Percentiles rank a stretch among this genome's conserved stretches.
Evolutionary conservation across 2,329 filamentous ascomycete species (phyloP).

Genomic region (Xylaria sp.): DNA sequence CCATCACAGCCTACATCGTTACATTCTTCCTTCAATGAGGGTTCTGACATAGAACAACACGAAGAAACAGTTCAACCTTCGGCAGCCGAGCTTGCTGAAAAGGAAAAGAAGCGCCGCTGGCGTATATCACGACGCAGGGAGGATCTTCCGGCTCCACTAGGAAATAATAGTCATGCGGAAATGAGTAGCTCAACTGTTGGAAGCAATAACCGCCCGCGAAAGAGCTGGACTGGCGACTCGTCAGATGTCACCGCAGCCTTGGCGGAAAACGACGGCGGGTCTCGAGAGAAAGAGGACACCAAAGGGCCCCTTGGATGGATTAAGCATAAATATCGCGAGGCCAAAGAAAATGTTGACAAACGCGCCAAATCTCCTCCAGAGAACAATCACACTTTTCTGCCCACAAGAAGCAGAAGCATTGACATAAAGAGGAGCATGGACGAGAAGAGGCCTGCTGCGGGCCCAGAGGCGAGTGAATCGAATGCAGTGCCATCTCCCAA

Average conservation of each 20-base stretch:
- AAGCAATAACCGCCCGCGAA: conserved; percentile 63
- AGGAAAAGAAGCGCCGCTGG: conserved; percentile 76
- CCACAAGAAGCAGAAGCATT: conserved; percentile 59
- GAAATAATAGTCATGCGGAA: conserved; percentile 71
- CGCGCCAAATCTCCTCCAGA: conserved; percentile 68
- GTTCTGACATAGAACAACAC: conserved; percentile 80
- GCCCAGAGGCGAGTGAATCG: conserved; percentile 25
- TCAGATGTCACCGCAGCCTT: conserved; percentile 58
- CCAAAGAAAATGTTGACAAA: conserved; percentile 66
- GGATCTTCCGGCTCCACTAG: conserved; percentile 65
- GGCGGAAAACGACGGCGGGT: conserved; percentile 53
- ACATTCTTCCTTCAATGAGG: conserved; percentile 81
- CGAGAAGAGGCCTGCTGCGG: conserved; percentile 44
- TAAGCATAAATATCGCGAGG: conserved; percentile 69
- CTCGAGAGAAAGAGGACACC: conserved; percentile 60
- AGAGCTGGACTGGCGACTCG: conserved; percentile 64
- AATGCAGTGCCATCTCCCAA: conserved; percentile 39
- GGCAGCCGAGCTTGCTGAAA: conserved; percentile 62
- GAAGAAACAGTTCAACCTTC: conserved; percentile 62
- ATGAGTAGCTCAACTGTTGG: conserved; percentile 75
- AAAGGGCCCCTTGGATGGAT: conserved; percentile 68
- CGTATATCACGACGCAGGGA: conserved; percentile 77
- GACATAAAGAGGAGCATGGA: conserved; percentile 59
- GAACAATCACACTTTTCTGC: conserved; percentile 49
- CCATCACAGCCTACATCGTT: conserved; percentile 81